A percentile compares a stretch with the other conserved stretches of the same genome.
Evolutionary conservation across 495 filamentous ascomycete species (phyloP).

Genomic region (Peziza echinospora): DNA sequence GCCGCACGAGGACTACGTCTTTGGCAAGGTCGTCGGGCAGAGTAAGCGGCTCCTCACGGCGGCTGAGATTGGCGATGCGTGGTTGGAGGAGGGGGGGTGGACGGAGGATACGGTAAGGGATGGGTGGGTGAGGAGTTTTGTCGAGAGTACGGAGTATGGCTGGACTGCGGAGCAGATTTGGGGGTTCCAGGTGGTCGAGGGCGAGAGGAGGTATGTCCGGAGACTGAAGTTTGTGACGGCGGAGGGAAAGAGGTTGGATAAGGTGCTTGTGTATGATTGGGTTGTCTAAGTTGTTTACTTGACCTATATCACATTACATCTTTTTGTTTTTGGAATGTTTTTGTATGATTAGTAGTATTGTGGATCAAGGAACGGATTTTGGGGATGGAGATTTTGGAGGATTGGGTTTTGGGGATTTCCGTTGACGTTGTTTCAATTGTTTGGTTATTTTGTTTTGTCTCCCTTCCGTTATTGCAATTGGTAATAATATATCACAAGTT

Average conservation of each 20-base stretch:
- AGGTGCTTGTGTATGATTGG: constrained; percentile 60
- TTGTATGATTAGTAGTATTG: too few species aligned
- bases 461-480: too few species aligned
- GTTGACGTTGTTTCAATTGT: too few species aligned
- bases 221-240: constrained; percentile 46
- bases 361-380: too few species aligned
- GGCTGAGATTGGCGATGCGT: constrained; percentile 22
- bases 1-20: constrained; percentile 58
- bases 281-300: background rate
- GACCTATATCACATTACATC: background rate
- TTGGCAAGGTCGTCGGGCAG: constrained; percentile 46
- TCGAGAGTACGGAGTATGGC: constrained; percentile 30
- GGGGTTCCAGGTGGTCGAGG: constrained; percentile 38
- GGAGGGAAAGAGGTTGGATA: constrained; percentile 33
- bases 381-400: too few species aligned
- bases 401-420: too few species aligned
- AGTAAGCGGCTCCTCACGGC: constrained; percentile 30
- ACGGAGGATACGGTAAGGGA: constrained; percentile 28
- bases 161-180: constrained; percentile 45
- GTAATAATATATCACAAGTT: too few species aligned
- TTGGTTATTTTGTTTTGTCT: too few species aligned
- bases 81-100: constrained; percentile 28
- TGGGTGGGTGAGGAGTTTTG: constrained; percentile 33
- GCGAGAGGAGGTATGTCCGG: constrained; percentile 43
- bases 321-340: background rate